These are phyloP conservation scores for Gaeumannomyces tritici DNA, from an alignment of 2,329 filamentous ascomycete genomes.

Conservation along the genomic window DNA sequence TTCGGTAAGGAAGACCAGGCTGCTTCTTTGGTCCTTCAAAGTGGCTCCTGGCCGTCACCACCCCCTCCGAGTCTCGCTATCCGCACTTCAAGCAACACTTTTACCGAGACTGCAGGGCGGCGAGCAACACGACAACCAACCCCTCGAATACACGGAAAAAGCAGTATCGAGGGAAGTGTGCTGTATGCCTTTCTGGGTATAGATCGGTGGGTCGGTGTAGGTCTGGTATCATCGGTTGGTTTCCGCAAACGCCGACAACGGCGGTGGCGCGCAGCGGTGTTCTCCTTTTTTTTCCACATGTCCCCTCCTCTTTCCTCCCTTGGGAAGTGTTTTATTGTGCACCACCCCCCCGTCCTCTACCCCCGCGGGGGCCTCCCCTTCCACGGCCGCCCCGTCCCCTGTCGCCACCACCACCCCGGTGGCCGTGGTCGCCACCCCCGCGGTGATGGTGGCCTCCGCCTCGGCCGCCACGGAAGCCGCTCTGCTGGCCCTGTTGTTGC, in stretches of 20 bases:
- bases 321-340: not conserved
- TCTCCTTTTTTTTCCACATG: not conserved
- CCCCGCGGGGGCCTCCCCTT: too few species aligned
- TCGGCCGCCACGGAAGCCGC: conserved; percentile 33
- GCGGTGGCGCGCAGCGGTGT: too few species aligned
- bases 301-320: not conserved
- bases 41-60: not conserved
- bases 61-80: not conserved
- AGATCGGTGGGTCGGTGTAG: not conserved
- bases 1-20: not conserved
- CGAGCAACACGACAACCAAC: not conserved
- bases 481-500: conserved; percentile 43
- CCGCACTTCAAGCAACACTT: not conserved
- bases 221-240: not conserved
- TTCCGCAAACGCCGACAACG: not conserved
- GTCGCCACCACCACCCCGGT: not conserved
- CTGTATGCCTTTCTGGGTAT: not conserved
- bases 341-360: not conserved
- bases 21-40: not conserved
- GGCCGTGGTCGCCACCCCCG: not conserved
- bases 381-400: not conserved
- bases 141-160: too few species aligned
- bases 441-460: conserved; percentile 16
- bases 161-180: not conserved
- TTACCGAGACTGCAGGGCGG: not conserved